Evolutionary conservation across 2,329 filamentous ascomycete species (phyloP).

Genomic region (Ophiostoma australiae): DNA sequence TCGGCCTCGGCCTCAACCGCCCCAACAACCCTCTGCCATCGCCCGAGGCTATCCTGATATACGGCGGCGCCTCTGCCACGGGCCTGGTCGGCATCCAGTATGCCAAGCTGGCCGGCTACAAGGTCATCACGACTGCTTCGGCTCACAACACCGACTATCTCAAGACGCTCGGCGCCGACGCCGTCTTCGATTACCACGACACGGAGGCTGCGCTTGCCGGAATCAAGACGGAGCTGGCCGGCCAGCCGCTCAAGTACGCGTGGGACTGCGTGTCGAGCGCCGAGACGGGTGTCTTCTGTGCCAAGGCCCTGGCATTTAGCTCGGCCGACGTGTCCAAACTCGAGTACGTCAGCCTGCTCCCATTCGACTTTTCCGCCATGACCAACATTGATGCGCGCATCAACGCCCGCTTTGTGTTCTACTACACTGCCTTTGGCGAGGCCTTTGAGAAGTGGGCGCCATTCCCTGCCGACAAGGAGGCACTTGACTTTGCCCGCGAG

Average conservation of each 20-base stretch:
- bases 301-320: conserved; percentile 24
- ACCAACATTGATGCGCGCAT: conserved; percentile 44
- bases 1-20: conserved; percentile 42
- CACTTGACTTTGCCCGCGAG: conserved; percentile 35
- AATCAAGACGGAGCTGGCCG: conserved; percentile 29
- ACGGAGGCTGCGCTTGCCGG: conserved; percentile 28
- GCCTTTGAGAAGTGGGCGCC: conserved; percentile 28
- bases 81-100: conserved; percentile 48
- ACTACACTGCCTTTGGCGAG: conserved; percentile 36
- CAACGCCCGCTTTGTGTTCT: conserved; percentile 30
- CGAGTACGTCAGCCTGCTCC: conserved; percentile 26
- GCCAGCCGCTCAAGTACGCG: conserved; percentile 31
- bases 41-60: conserved; percentile 41
- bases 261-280: conserved; percentile 37
- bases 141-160: conserved; percentile 39
- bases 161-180: conserved; percentile 42
- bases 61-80: conserved; percentile 51
- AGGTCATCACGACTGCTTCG: conserved; percentile 40
- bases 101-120: conserved; percentile 40
- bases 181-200: conserved; percentile 44
- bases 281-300: conserved; percentile 34
- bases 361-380: conserved; percentile 28
- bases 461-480: conserved; percentile 26
- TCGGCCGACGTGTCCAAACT: conserved; percentile 15
- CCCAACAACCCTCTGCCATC: conserved; percentile 35